A percentile compares a stretch with the other conserved stretches of the same genome.
Evolutionary conservation across 208 protist species (phyloP).

Genomic region (Trypanosoma scelopori): DNA sequence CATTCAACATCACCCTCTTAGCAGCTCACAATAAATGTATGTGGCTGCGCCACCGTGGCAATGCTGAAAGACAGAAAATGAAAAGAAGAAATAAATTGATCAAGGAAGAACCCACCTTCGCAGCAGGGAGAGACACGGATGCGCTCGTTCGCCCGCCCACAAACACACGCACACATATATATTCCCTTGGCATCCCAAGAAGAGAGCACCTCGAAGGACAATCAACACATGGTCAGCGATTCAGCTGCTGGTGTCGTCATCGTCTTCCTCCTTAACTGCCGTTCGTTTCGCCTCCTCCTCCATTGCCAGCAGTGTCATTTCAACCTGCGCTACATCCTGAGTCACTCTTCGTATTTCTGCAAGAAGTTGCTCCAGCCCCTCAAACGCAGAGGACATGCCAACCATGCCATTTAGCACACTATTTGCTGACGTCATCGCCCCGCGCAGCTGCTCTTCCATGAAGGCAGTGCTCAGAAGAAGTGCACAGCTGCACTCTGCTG

Average conservation of each 20-base stretch:
- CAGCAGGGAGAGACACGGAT: background rate
- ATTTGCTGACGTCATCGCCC: constrained; percentile 8
- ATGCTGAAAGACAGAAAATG: background rate
- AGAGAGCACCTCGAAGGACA: constrained; percentile 33
- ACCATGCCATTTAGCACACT: constrained; percentile 3
- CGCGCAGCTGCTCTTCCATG: constrained; percentile 11
- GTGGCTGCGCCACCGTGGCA: too few relatives aligned
- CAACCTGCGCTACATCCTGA: constrained; percentile 12
- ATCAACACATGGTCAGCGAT: constrained; percentile 29
- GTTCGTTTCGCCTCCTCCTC: background rate
- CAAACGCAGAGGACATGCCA: background rate
- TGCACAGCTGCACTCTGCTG: constrained; percentile 4
- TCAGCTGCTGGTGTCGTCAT: background rate
- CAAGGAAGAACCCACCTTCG: background rate
- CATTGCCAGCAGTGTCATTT: background rate
- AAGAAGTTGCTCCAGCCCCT: constrained; percentile 15
- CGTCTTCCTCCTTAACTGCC: background rate
- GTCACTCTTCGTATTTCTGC: constrained; percentile 13
- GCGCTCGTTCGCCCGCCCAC: background rate
- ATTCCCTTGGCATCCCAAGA: too few relatives aligned
- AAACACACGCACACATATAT: background rate
- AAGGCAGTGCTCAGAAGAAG: constrained; percentile 4
- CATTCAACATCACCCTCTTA: constrained; percentile 33
- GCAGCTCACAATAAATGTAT: background rate
- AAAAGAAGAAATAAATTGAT: background rate